These are phyloP conservation scores for Sordariomycetes sp. DNA, from an alignment of 2,329 filamentous ascomycete species.

Conservation along the genomic window DNA sequence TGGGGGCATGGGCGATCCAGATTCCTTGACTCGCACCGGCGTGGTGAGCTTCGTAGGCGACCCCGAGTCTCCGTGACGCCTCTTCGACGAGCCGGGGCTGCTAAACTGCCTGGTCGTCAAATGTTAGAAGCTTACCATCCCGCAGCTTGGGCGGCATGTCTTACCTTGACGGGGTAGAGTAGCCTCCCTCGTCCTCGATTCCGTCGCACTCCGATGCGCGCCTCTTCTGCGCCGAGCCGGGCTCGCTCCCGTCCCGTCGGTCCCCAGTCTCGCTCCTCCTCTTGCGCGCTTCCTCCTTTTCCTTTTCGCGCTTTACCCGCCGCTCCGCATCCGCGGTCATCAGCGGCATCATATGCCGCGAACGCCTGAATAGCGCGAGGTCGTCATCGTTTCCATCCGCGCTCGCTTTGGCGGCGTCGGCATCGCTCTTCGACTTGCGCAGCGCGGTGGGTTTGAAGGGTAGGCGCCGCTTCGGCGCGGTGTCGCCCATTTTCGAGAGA, in stretches of 20 bases:
- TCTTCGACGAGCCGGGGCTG: neutral
- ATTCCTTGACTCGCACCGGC: neutral
- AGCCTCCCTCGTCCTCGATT: neutral
- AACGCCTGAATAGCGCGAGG: slow-evolving; percentile 38
- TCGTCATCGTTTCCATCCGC: slow-evolving; percentile 9
- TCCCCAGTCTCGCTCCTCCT: neutral
- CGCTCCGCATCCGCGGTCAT: slow-evolving; percentile 27
- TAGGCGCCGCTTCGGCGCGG: slow-evolving; percentile 23
- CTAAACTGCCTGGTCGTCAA: neutral
- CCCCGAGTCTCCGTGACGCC: neutral
- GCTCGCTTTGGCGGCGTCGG: slow-evolving; percentile 7
- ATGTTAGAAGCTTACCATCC: neutral
- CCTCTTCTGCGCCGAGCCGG: neutral
- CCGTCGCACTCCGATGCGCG: neutral
- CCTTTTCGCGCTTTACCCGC: slow-evolving; percentile 9
- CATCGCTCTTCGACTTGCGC: slow-evolving; percentile 18
- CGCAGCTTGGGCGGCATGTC: too few relatives aligned
- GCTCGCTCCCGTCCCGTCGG: neutral
- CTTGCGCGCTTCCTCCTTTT: slow-evolving; percentile 6
- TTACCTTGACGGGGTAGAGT: neutral
- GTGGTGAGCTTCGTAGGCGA: neutral
- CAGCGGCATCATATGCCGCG: slow-evolving; percentile 36
- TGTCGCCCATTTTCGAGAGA: neutral
- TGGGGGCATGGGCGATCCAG: neutral
- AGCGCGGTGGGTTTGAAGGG: slow-evolving; percentile 39